Percentiles rank a stretch among this genome's conserved stretches.
phyloP scores from a whole-genome alignment of 2,329 filamentous ascomycete genomes.

The Xylogone sp. region DNA sequence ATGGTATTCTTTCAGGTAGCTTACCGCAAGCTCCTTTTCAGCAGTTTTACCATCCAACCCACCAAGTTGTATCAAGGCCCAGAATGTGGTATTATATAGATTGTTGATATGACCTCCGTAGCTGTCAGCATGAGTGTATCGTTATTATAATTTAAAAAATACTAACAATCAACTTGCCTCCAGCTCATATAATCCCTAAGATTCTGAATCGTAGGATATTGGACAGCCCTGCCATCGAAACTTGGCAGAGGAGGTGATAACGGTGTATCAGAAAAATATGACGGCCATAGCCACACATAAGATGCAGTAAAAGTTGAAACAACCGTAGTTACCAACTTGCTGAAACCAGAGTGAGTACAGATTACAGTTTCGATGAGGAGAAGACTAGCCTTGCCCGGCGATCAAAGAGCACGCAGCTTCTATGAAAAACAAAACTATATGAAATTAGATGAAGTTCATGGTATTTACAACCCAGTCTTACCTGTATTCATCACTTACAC shows the following conservation, averaged over 20 bases:
- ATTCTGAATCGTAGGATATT: slow-evolving; percentile 79
- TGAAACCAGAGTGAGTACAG: slow-evolving; percentile 32
- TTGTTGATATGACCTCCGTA: slow-evolving; percentile 88
- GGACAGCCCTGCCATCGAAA: slow-evolving; percentile 89
- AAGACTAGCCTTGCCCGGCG: slow-evolving; percentile 66
- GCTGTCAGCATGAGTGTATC: slow-evolving; percentile 6
- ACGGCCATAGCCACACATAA: slow-evolving; percentile 78
- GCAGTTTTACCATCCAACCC: slow-evolving; percentile 74
- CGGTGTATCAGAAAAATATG: slow-evolving; percentile 67
- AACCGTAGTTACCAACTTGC: slow-evolving; percentile 86
- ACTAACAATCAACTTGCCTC: slow-evolving; percentile 91
- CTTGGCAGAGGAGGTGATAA: slow-evolving; percentile 75
- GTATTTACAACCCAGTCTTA: slow-evolving; percentile 29
- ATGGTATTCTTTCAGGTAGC: slow-evolving; percentile 15
- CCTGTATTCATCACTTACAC: slow-evolving; percentile 92
- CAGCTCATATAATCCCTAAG: slow-evolving; percentile 94
- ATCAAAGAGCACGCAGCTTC: slow-evolving; percentile 78
- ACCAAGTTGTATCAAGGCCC: slow-evolving; percentile 77
- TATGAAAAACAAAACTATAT: slow-evolving; percentile 81
- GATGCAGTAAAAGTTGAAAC: slow-evolving; percentile 92
- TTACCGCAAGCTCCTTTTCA: slow-evolving; percentile 72
- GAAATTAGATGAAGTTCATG: slow-evolving; percentile 1
- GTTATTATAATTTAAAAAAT: background rate
- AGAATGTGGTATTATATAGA: slow-evolving; percentile 96
- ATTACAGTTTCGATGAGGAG: background rate